Base-by-base conservation (phyloP, 306 rosid species). In the Luffa acutangula region DNA sequence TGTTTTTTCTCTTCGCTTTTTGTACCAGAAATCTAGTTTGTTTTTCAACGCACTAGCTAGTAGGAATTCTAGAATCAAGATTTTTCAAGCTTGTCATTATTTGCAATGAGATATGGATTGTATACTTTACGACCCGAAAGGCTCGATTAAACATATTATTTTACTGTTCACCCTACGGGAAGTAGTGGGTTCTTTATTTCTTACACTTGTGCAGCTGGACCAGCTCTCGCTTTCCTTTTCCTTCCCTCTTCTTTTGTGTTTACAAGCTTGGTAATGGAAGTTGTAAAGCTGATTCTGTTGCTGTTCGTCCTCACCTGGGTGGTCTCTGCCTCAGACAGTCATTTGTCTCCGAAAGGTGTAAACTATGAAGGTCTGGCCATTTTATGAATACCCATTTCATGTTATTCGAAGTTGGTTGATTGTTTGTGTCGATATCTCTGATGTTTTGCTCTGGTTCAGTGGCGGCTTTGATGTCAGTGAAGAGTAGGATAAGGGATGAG, bases 291-390 rank as follows among this genome's bases (percentile, higher is more conserved):
- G 59, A 56, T 63, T 75, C 45, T 83, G 57, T 82, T 81, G 73
- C 37, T 89, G 59, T n/a, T 82, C 88, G 78, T 87, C 77, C 18
- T 87, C 64, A 53, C 54, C 69, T 84, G 81, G 89, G 31, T 75
- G 53, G 41, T 75, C 53, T 82, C 71, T 20, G 91, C 88, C 60
- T 82, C 89, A 46, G 90, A 88, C 77, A 90, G 86, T 65, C 91
- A 87, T 78, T 93, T 93, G 76, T 96, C 99, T 75, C 99, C 98
- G 41, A 96, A 96, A 89, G 99, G 99, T 65, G 97, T 93, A 75
- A 91, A 93, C 90, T 91, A 76, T 83, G 99, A 93, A 89, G 99
- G 99, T 96, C 57, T 84, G 78, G 42, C 60, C 72, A 80, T 80
- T 75, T 78, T 37, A 76, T 54, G 53, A 21, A 56, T 49, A 39